Base-by-base conservation (phyloP, 805 yeast species). In the Saturnispora dispora region DNA sequence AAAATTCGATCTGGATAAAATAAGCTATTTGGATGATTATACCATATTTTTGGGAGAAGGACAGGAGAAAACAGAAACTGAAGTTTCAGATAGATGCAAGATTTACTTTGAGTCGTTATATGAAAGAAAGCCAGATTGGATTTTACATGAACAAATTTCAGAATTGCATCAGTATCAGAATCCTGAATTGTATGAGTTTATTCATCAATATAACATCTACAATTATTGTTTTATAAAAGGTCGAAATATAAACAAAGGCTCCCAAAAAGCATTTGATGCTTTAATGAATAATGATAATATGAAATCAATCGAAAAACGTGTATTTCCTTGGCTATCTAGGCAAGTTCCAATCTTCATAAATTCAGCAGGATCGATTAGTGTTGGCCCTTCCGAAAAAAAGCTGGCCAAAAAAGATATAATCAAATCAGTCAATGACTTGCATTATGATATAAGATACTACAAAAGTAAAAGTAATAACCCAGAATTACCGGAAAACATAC, bases 71-170 rank as follows among this genome's bases (percentile, higher is more conserved):
- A 17, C 18, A 45, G 23, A 27, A n/a, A 36, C 43, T n/a, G 25
- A 25, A 17, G 18, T 40, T 40, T 13, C 30, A 15, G 33, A 17
- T n/a, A 68, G 75, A 50, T 79, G 84, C 60, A 61, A 65, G 37
- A 53, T 65, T 5, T 79, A 76, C 55, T 78, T 79, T 58, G 66
- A 71, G 41, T 71, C 67, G 49, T 59, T 79, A 8, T 71, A 69
- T 55, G 56, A 60, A 20, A 42, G 51, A 10, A 63, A 75, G 47
- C 68, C 71, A 23, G 70, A 75, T 36, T 79, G 84, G 84, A 22
- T 41, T 3, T 52, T 60, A 2, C 22, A 41, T 2, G 59, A 61
- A 9, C 54, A 48, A 11, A 51, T 54, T n/a, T 49, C 46, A 5
- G 53, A 60, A 17, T 57, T 60, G 1, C 73, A 67, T 53, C 56